These are phyloP conservation scores for Colletotrichum musae DNA, from an alignment of 2,329 filamentous ascomycete species.

Conservation along the genomic window DNA sequence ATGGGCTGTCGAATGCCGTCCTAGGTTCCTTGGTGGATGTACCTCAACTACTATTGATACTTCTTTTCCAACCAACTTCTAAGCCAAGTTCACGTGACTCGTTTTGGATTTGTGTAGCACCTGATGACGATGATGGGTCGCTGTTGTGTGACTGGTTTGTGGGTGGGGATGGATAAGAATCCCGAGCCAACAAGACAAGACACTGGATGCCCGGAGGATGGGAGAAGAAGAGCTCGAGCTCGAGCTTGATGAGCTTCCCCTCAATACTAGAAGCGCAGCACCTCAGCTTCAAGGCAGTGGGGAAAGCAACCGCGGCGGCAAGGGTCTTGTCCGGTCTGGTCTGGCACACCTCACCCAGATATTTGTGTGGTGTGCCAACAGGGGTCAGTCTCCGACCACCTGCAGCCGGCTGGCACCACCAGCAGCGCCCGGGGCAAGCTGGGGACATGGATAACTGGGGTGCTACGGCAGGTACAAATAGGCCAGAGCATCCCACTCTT, in stretches of 20 bases:
- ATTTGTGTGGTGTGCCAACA: too few species aligned
- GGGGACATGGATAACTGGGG: background rate
- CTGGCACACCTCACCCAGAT: background rate
- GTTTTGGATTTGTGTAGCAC: background rate
- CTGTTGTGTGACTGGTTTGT: background rate
- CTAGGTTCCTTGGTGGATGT: background rate
- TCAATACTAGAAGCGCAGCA: too few species aligned
- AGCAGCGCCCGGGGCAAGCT: background rate
- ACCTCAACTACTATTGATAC: too few species aligned
- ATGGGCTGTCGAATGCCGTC: background rate
- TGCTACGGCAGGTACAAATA: constrained; percentile 39
- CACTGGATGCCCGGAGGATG: too few species aligned
- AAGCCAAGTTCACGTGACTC: background rate
- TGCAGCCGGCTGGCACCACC: constrained; percentile 27
- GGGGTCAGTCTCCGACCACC: background rate
- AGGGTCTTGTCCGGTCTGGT: background rate
- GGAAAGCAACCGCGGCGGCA: background rate
- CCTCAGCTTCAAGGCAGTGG: background rate
- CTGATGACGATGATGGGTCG: background rate
- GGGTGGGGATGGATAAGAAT: background rate
- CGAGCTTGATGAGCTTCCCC: too few species aligned
- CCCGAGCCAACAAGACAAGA: too few species aligned
- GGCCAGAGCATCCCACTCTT: constrained; percentile 36
- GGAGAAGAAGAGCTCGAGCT: too few species aligned
- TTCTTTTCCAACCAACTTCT: background rate